A percentile compares a stretch with the other conserved stretches of the same genome.
These are phyloP conservation scores for Populus hybrid DNA, from an alignment of 441 rosid species.

Conservation along the genomic window DNA sequence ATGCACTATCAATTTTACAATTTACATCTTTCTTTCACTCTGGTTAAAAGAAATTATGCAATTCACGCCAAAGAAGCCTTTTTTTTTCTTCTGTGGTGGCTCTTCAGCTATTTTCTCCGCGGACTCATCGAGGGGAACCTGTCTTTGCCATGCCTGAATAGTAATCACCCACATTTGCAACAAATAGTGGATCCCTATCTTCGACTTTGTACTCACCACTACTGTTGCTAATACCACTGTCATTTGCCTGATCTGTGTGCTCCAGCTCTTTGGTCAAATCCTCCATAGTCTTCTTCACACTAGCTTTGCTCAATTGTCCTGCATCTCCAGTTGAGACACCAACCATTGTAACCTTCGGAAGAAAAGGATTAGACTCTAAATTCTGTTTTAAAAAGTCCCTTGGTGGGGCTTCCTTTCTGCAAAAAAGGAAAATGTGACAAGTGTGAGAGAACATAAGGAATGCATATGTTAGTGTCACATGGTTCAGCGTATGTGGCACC, in stretches of 20 bases:
- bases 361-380: conserved; percentile 57
- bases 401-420: conserved; percentile 27
- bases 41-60: conserved; percentile 1
- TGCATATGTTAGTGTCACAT: neutral
- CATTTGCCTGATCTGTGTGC: conserved; percentile 53
- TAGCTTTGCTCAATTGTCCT: conserved; percentile 74
- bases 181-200: conserved; percentile 89
- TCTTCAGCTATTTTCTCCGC: conserved; percentile 45
- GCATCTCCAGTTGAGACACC: conserved; percentile 85
- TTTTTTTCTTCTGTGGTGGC: neutral
- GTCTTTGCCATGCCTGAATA: conserved; percentile 65
- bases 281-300: conserved; percentile 82
- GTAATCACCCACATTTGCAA: conserved; percentile 92
- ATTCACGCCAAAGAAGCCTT: neutral
- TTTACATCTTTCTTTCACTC: conserved; percentile 1
- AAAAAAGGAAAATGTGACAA: conserved; percentile 4
- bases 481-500: conserved; percentile 31
- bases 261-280: conserved; percentile 73
- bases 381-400: conserved; percentile 36
- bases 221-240: conserved; percentile 16
- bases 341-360: conserved; percentile 96
- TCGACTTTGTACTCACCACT: conserved; percentile 34
- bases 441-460: neutral
- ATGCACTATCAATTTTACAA: conserved; percentile 17
- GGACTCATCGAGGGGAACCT: conserved; percentile 57